Evolutionary conservation across 2,329 filamentous ascomycete genomes (phyloP).

Genomic region (Septoria linicola): DNA sequence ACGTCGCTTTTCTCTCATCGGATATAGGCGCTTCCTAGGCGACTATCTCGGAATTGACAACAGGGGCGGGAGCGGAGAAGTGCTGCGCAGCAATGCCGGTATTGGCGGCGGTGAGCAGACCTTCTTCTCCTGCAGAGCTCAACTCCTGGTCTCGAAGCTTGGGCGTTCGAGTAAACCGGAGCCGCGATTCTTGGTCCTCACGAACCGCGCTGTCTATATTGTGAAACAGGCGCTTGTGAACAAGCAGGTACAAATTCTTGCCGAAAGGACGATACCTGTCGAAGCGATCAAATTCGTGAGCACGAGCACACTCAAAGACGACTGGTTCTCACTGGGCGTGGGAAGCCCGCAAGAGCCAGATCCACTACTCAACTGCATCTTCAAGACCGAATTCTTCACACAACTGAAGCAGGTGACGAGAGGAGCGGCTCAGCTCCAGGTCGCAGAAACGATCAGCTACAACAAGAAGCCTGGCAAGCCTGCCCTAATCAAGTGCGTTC

Average conservation of each 20-base stretch:
- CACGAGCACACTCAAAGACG: conserved; percentile 77
- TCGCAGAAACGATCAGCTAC: conserved; percentile 85
- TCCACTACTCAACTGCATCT: conserved; percentile 85
- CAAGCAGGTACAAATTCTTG: conserved; percentile 73
- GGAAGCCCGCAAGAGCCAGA: conserved; percentile 91
- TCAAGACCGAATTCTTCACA: conserved; percentile 97
- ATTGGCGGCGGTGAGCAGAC: conserved; percentile 68
- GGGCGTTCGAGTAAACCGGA: conserved; percentile 93
- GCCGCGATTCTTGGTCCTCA: conserved; percentile 80
- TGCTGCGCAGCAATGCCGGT: conserved; percentile 72
- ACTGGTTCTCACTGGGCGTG: conserved; percentile 93
- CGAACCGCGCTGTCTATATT: conserved; percentile 78
- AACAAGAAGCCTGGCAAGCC: conserved; percentile 97
- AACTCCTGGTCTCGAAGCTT: conserved; percentile 89
- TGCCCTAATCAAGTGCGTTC: conserved; percentile 82
- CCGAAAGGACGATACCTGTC: conserved; percentile 78
- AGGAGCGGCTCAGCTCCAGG: conserved; percentile 76
- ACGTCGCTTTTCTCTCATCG: conserved; percentile 83
- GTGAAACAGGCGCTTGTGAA: conserved; percentile 81
- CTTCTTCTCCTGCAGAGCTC: conserved; percentile 87
- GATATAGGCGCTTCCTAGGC: conserved; percentile 87
- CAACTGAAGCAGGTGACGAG: conserved; percentile 80
- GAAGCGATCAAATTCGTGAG: conserved; percentile 87
- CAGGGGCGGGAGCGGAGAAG: conserved; percentile 72
- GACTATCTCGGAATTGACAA: conserved; percentile 92